Conservation (phyloP, 345 rosid species). For the Hibiscus tridactylites region DNA sequence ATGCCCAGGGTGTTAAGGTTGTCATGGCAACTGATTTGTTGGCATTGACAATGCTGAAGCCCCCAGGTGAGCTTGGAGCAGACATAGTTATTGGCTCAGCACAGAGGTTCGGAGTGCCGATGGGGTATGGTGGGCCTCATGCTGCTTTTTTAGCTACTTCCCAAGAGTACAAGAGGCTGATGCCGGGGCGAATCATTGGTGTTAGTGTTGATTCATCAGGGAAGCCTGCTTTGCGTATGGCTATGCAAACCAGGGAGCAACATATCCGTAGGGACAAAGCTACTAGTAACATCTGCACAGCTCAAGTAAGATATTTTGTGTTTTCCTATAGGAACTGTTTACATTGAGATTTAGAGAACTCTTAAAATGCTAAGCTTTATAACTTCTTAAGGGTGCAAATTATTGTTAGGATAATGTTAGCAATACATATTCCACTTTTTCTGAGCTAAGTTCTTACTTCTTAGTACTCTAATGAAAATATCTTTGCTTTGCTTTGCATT, state of each 20-base stretch:
- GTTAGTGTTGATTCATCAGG: conserved; percentile 90
- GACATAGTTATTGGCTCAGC: conserved; percentile 96
- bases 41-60: conserved; percentile 92
- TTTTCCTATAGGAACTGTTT: not conserved
- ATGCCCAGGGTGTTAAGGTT: conserved; percentile 89
- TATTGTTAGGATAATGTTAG: not conserved
- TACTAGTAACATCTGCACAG: conserved; percentile 98
- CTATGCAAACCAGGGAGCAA: conserved; percentile 99
- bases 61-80: conserved; percentile 90
- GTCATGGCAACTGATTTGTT: conserved; percentile 90
- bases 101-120: conserved; percentile 94
- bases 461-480: not conserved
- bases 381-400: not conserved
- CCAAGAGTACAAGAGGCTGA: conserved; percentile 95
- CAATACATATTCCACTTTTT: not conserved
- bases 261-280: conserved; percentile 99
- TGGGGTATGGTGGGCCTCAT: conserved; percentile 99
- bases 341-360: not conserved
- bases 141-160: conserved; percentile 98
- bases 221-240: conserved; percentile 92
- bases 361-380: not conserved
- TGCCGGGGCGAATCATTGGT: conserved; percentile 98
- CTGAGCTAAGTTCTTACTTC: not conserved
- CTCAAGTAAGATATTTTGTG: conserved; percentile 59
- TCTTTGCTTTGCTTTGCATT: conserved; percentile 4